Base-by-base conservation (phyloP, 78 protist genomes). In the Dictyostelium brefeldianum region DNA sequence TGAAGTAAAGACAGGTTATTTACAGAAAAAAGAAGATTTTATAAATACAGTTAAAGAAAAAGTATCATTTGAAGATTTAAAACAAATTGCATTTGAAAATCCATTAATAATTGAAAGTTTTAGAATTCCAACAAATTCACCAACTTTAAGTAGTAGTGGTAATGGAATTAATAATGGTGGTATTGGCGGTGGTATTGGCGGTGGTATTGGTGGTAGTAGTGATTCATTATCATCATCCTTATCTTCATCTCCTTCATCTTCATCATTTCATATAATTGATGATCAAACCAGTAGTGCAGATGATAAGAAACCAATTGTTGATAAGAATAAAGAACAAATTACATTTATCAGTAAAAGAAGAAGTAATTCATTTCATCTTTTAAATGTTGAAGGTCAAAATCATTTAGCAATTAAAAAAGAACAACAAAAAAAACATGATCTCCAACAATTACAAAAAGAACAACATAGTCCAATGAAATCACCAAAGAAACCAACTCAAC, bases 331-430 rank as follows among this genome's bases (percentile, higher is more conserved):
- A n/a, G 46, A 17, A 11, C 41, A 53, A 22, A 48, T 11, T 3
- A 64, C 47, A 41, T 65, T 22, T 20, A 27, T 54, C 41, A 48
- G 22, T 9, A 83, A 83, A 27, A n/a, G 73, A 56, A 83, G 91
- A 71, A 71, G 81, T 25, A 71, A 83, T 41, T 83, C 91, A 11
- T 71, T 83, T 18, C 91, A 83, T 54, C 53, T 83, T 10, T 54
- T 83, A 51, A 77, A 77, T 46, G 11, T 56, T 25, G 65, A 77
- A 22, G 56, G 56, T 41, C 80, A 73, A 73, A 73, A 31, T 43
- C 80, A 73, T 46, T 46, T 46, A 4, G 59, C 75, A 67, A 67
- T 67, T 12, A 67, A 67, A 67, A 67, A 67, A 67, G 43, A 67
- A 31, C 75, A 67, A 31, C 75, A 67, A 67, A 67, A 31, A 18